Evolutionary conservation across 257 asterid species (phyloP).

Genomic region (Solanum chilense): DNA sequence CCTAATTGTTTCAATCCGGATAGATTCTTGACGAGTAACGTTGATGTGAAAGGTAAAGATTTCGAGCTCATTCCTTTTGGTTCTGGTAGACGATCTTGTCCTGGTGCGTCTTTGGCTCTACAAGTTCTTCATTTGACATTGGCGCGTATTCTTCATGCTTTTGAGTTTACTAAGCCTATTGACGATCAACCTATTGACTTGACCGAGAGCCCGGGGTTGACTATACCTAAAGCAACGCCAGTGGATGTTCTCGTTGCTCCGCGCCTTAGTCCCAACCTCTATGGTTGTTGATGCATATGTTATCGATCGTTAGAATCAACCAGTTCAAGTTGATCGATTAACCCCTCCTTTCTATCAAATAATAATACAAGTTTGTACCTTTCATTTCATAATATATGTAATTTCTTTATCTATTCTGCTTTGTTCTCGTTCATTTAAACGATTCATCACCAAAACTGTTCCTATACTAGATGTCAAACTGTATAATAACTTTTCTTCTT

Average conservation of each 20-base stretch:
- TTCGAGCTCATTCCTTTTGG: constrained; percentile 50
- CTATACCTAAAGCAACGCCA: constrained; percentile 28
- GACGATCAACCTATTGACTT: constrained; percentile 23
- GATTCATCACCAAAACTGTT: neutral
- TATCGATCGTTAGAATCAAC: neutral
- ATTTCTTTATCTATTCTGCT: neutral
- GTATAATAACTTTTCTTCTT: neutral
- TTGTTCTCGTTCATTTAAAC: neutral
- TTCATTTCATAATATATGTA: neutral
- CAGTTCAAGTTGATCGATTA: neutral
- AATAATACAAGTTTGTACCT: neutral
- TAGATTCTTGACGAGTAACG: constrained; percentile 26
- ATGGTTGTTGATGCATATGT: neutral
- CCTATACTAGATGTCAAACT: neutral
- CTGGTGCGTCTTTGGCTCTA: constrained; percentile 17
- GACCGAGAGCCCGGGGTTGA: constrained; percentile 29
- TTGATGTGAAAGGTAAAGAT: constrained; percentile 23
- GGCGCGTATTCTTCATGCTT: constrained; percentile 35
- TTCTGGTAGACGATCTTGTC: constrained; percentile 40
- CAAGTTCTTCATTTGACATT: constrained; percentile 13
- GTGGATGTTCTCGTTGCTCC: constrained; percentile 25
- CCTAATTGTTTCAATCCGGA: constrained; percentile 35
- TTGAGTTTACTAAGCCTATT: constrained; percentile 12
- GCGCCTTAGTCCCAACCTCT: constrained; percentile 13
- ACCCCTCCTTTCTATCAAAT: neutral